Evolutionary conservation across 2,329 filamentous ascomycete species (phyloP).

Genomic region (Fusarium sp.): DNA sequence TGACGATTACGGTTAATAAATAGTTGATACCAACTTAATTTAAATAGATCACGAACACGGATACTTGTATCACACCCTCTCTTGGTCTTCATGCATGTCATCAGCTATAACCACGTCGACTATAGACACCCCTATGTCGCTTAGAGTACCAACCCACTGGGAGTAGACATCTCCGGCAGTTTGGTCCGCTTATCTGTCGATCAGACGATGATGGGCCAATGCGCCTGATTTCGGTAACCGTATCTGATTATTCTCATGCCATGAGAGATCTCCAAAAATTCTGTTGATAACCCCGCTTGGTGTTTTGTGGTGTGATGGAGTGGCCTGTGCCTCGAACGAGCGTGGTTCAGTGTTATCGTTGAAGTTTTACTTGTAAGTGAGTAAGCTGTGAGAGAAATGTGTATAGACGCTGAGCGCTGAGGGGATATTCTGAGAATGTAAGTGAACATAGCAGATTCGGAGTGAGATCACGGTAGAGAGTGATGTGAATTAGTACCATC

Average conservation of each 20-base stretch:
- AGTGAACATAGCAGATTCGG: background rate
- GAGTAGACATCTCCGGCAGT: background rate
- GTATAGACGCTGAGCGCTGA: too few relatives aligned
- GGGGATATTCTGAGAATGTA: too few relatives aligned
- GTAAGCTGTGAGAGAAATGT: too few relatives aligned
- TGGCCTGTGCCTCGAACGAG: slow-evolving; percentile 21
- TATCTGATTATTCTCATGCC: background rate
- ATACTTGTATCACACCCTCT: background rate
- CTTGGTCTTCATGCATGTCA: background rate
- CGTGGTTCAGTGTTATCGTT: background rate
- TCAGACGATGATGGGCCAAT: slow-evolving; percentile 4
- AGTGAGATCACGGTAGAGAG: background rate
- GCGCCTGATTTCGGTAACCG: background rate
- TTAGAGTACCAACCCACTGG: background rate
- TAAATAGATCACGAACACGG: slow-evolving; percentile 9
- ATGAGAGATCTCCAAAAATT: background rate
- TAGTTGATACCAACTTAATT: slow-evolving; percentile 9
- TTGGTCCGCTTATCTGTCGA: slow-evolving; percentile 5
- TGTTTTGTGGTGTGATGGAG: slow-evolving; percentile 2
- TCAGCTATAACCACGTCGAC: background rate
- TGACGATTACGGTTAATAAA: slow-evolving; percentile 22
- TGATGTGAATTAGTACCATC: slow-evolving; percentile 12
- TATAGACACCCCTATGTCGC: background rate
- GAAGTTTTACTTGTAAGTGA: background rate
- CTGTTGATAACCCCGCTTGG: background rate